These are phyloP conservation scores for Beverwykella pulmonaria DNA, from an alignment of 495 filamentous ascomycete genomes.

Conservation along the genomic window DNA sequence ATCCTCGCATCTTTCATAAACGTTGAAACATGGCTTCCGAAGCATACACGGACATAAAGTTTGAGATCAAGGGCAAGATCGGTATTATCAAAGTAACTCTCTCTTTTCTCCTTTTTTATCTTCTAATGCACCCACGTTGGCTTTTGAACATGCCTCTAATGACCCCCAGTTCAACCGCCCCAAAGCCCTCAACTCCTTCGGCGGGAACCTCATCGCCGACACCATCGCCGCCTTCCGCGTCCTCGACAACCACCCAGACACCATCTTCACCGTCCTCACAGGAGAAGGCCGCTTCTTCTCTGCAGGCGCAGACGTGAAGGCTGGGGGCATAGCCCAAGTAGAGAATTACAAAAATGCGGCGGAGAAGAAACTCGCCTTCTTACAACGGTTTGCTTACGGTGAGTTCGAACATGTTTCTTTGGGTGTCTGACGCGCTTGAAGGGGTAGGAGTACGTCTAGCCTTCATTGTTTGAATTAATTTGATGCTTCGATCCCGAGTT, in stretches of 20 bases:
- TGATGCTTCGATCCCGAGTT: too few species aligned
- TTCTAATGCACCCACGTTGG: not conserved
- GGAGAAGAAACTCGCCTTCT: constrained; percentile 39
- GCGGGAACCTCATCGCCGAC: constrained; percentile 41
- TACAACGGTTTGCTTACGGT: constrained; percentile 31
- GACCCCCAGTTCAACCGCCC: constrained; percentile 47
- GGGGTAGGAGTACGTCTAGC: too few species aligned
- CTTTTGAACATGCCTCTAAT: too few species aligned
- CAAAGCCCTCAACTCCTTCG: constrained; percentile 44
- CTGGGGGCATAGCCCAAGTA: not conserved
- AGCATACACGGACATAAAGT: constrained; percentile 42
- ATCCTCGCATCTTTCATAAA: too few species aligned
- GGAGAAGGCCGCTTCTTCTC: constrained; percentile 45
- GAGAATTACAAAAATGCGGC: constrained; percentile 32
- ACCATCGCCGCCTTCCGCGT: constrained; percentile 39
- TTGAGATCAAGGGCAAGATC: constrained; percentile 42
- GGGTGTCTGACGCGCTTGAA: not conserved
- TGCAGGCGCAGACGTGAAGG: constrained; percentile 44
- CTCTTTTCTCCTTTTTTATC: not conserved
- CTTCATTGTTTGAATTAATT: too few species aligned
- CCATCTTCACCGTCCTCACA: constrained; percentile 42
- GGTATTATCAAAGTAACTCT: constrained; percentile 41
- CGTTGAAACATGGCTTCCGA: constrained; percentile 15
- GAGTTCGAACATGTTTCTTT: constrained; percentile 1
- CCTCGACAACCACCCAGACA: constrained; percentile 43